Evolutionary conservation across 73 alveolate genomes (phyloP).

Genomic region (Paramecium primaurelia): DNA sequence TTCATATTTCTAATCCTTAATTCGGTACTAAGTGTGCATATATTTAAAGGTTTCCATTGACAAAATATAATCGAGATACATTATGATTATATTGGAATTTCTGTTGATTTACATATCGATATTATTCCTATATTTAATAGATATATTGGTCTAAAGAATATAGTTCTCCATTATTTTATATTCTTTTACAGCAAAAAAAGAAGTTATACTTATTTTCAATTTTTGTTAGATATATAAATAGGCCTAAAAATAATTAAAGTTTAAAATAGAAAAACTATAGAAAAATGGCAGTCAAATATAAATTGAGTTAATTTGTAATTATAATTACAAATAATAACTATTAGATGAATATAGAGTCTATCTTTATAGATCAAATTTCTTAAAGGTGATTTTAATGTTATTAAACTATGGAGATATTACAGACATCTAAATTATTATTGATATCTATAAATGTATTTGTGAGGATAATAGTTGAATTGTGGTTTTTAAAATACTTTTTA

Average conservation of each 20-base stretch:
- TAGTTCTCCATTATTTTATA: neutral
- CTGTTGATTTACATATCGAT: neutral
- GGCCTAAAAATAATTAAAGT: neutral
- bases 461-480: conserved; percentile 66
- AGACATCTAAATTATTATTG: conserved; percentile 84
- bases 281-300: conserved; percentile 9
- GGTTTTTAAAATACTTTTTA: conserved; percentile 56
- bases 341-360: conserved; percentile 32
- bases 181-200: conserved; percentile 26
- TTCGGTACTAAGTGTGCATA: neutral
- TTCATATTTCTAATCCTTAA: neutral
- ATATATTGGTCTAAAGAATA: neutral
- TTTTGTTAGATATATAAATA: conserved; percentile 1
- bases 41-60: neutral
- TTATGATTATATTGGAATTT: neutral
- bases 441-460: conserved; percentile 66
- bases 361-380: conserved; percentile 38
- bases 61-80: neutral
- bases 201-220: conserved; percentile 35
- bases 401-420: conserved; percentile 71
- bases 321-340: neutral
- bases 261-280: conserved; percentile 54
- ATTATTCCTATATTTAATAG: neutral
- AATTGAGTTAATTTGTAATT: neutral
- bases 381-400: conserved; percentile 59